phyloP scores from a whole-genome alignment of 371 early-diverging fungal genomes.

The Nematocida parisii region DNA sequence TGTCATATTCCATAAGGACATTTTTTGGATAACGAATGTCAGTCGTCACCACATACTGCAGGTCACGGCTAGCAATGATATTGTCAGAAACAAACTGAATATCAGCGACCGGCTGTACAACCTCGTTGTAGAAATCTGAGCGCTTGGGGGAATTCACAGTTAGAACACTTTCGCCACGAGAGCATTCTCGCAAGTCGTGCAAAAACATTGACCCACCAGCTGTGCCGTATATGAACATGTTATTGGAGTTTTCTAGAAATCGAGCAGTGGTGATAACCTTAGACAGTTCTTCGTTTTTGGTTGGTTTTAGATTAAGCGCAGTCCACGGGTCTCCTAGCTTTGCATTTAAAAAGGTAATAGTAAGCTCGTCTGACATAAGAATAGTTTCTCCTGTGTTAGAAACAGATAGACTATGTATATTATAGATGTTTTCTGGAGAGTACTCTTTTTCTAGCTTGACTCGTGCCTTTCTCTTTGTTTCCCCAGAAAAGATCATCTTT shows the following conservation, averaged over 20 bases:
- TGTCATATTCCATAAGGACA: constrained; percentile 35
- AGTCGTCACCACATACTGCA: constrained; percentile 62
- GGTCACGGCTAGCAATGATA: constrained; percentile 60
- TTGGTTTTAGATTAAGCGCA: constrained; percentile 94
- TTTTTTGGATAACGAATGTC: constrained; percentile 59
- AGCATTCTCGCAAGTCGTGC: constrained; percentile 79
- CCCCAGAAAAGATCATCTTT: constrained; percentile 5
- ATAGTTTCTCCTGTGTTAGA: constrained; percentile 92
- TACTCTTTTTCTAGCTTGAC: constrained; percentile 70
- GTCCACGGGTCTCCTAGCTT: constrained; percentile 70
- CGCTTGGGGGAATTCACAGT: constrained; percentile 21
- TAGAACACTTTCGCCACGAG: constrained; percentile 38
- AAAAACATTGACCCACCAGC: constrained; percentile 92
- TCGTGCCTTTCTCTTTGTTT: constrained; percentile 9
- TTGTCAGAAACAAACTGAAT: constrained; percentile 65
- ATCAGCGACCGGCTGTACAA: constrained; percentile 66
- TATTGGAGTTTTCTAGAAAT: constrained; percentile 88
- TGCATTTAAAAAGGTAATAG: constrained; percentile 94
- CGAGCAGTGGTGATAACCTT: constrained; percentile 97
- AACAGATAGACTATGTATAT: constrained; percentile 94
- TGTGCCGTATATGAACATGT: constrained; percentile 90
- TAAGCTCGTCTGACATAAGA: constrained; percentile 90
- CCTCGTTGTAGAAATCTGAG: constrained; percentile 58
- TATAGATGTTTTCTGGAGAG: constrained; percentile 93
- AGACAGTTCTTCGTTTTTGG: constrained; percentile 92